Evolutionary conservation across 768 basidiomycete species (phyloP).

Genomic region (Boletales sp.): DNA sequence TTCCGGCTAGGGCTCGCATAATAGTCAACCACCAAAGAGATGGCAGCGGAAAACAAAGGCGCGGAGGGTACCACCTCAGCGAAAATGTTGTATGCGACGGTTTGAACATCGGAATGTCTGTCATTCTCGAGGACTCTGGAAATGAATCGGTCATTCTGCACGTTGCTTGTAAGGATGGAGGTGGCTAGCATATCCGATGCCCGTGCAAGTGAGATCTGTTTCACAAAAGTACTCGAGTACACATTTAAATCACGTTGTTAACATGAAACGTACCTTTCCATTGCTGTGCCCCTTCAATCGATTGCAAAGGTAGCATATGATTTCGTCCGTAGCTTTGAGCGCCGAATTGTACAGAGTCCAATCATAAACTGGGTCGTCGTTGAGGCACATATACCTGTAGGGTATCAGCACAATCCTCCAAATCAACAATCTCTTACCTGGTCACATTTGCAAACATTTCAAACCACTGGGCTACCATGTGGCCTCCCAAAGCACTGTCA

Average conservation of each 20-base stretch:
- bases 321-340: conserved; percentile 21
- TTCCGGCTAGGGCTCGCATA: conserved; percentile 44
- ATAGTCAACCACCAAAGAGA: conserved; percentile 58
- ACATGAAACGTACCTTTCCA: conserved; percentile 16
- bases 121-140: conserved; percentile 8
- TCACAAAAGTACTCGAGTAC: not conserved
- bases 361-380: conserved; percentile 29
- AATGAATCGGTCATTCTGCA: conserved; percentile 20
- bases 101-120: conserved; percentile 15
- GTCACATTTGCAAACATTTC: conserved; percentile 48
- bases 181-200: conserved; percentile 19
- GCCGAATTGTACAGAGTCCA: conserved; percentile 31
- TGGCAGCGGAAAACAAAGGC: conserved; percentile 50
- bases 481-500: conserved; percentile 36
- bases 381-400: conserved; percentile 36
- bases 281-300: conserved; percentile 18
- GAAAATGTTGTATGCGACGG: conserved; percentile 50
- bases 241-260: not conserved
- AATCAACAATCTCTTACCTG: conserved; percentile 19
- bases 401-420: not conserved
- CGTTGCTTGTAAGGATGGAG: conserved; percentile 20
- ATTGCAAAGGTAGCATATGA: conserved; percentile 22
- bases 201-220: conserved; percentile 18
- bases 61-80: conserved; percentile 54
- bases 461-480: conserved; percentile 40